Conservation (phyloP, 1,284 basidiomycete genomes). For the Hortiboletus rubellus region DNA sequence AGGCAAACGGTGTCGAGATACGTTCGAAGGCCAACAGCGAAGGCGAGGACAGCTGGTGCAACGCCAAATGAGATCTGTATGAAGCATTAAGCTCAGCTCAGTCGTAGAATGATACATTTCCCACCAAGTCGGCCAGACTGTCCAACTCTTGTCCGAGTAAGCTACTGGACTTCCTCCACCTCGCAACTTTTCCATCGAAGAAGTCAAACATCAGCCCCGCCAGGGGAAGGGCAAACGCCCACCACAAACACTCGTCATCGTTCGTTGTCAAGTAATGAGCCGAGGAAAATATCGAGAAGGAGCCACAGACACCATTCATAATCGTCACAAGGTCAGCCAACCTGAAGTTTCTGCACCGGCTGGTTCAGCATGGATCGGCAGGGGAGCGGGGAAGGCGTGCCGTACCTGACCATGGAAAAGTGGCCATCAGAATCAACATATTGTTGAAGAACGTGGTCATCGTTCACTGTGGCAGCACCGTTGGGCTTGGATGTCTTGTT, state of each 20-base stretch:
- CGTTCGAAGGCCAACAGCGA: constrained; percentile 87
- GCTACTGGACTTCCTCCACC: constrained; percentile 93
- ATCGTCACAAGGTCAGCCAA: constrained; percentile 99
- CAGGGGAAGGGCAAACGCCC: constrained; percentile 85
- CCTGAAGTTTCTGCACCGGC: constrained; percentile 82
- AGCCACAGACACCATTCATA: constrained; percentile 99
- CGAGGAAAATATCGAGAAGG: constrained; percentile 92
- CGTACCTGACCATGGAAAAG: constrained; percentile 91
- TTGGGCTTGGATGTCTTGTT: constrained; percentile 34
- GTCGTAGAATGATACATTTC: constrained; percentile 27
- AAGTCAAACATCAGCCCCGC: constrained; percentile 99
- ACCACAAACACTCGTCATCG: constrained; percentile 81
- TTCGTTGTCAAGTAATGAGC: constrained; percentile 84
- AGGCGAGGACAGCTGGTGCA: constrained; percentile 91
- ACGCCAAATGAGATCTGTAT: constrained; percentile 95
- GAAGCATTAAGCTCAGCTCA: constrained; percentile 6
- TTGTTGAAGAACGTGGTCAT: constrained; percentile 64
- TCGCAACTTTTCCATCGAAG: constrained; percentile 95
- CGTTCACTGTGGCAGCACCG: constrained; percentile 10
- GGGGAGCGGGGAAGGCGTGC: constrained; percentile 14
- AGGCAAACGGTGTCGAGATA: constrained; percentile 87
- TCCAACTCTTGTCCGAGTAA: constrained; percentile 99
- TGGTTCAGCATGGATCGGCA: constrained; percentile 18
- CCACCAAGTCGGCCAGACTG: constrained; percentile 90
- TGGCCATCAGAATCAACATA: constrained; percentile 90